Percentiles rank a stretch among this genome's conserved stretches.
Evolutionary conservation across 306 rosid species (phyloP).

Genomic region (Spatholobus suberectus): DNA sequence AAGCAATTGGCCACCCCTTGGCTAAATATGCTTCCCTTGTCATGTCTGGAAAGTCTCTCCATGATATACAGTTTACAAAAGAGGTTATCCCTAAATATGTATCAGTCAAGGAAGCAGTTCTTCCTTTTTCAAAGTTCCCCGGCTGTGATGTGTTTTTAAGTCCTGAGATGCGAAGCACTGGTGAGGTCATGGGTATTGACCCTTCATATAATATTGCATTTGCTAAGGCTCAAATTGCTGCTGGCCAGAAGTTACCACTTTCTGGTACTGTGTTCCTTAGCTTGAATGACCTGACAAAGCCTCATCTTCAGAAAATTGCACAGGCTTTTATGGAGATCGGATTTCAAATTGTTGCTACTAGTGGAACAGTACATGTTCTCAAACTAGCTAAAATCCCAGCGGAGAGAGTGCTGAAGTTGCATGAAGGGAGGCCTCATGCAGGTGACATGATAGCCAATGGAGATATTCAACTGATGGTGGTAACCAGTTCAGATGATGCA

Average conservation of each 20-base stretch:
- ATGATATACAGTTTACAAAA: slow-evolving; percentile 74
- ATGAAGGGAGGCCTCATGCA: slow-evolving; percentile 96
- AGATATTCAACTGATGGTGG: slow-evolving; percentile 94
- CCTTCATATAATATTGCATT: slow-evolving; percentile 75
- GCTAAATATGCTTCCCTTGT: slow-evolving; percentile 98
- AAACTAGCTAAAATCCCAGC: slow-evolving; percentile 68
- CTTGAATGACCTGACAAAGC: slow-evolving; percentile 85
- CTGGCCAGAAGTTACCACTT: slow-evolving; percentile 84
- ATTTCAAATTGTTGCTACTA: slow-evolving; percentile 83
- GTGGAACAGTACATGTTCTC: slow-evolving; percentile 84
- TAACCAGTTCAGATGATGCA: slow-evolving; percentile 91
- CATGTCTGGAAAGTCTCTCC: slow-evolving; percentile 93
- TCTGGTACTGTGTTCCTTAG: slow-evolving; percentile 91
- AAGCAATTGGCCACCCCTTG: slow-evolving; percentile 95
- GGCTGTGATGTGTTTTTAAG: slow-evolving; percentile 92
- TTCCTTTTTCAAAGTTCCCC: slow-evolving; percentile 93
- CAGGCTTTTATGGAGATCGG: slow-evolving; percentile 69
- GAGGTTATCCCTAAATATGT: slow-evolving; percentile 89
- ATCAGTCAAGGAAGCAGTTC: slow-evolving; percentile 97
- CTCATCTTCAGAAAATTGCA: slow-evolving; percentile 86
- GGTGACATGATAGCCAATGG: slow-evolving; percentile 96
- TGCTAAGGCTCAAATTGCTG: slow-evolving; percentile 97
- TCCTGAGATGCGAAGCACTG: slow-evolving; percentile 99
- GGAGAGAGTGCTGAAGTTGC: slow-evolving; percentile 82
- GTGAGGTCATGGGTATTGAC: slow-evolving; percentile 99